Evolutionary conservation across 2,329 filamentous ascomycete genomes (phyloP), one percentile per base, ranked within the genome.

Genomic region (Fusarium euwallaceae): DNA sequence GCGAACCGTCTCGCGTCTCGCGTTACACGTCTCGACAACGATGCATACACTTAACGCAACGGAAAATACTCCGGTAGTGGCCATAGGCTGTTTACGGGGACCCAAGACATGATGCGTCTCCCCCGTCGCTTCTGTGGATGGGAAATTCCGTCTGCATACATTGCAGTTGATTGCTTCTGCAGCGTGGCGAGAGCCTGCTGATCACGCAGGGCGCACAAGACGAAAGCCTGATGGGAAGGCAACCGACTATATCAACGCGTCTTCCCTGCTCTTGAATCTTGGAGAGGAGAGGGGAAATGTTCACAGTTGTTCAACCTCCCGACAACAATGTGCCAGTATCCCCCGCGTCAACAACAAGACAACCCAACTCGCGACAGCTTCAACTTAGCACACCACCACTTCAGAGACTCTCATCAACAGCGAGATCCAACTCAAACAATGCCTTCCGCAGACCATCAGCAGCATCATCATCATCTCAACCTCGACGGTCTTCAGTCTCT

Each of bases 111-210:
- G 59, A 51, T 51, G 45, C 45, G 45, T 51, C 45, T 29, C 45
- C 11, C 24, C 45, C 6, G 14, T 51, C 39, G 39, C 59, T n/a
- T 61, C 24, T 60, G 14, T 51, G 60, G 60, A 51, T 48, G 41
- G 60, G 34, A 22, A 41, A 60, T 27, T 27, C 56, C 34, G 56
- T 29, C 22, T 10, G 56, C 56, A 27, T 41, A 41, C 56, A 39
- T 59, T 41, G 56, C 56, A 41, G 36, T 45, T 61, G 27, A 45
- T 61, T 45, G 59, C 59, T 66, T 41, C 55, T 56, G 32, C 24
- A 61, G 48, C 53, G 53, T 56, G 53, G 58, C 32, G 39, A 32
- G 37, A 29, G 39, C 39, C 41, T 45, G 59, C 32, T 22, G 55
- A 37, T 39, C 20, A 59, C 2, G 20, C 24, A 51, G 45, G 45